Percentiles rank a stretch among this genome's conserved stretches.
phyloP scores from a whole-genome alignment of 768 basidiomycete species.

The Naganishia onofrii region DNA sequence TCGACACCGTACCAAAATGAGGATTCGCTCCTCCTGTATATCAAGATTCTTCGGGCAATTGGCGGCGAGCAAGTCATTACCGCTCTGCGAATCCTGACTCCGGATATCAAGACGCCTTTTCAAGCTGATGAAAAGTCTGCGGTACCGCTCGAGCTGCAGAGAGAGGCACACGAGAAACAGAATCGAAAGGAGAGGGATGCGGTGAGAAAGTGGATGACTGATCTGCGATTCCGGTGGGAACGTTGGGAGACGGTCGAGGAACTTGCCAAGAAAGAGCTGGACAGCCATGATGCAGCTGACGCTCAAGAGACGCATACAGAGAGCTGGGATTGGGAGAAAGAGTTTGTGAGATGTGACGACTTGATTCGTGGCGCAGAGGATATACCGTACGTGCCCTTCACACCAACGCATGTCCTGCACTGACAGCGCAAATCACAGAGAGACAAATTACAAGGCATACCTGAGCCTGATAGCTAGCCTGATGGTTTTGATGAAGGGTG shows the following conservation, averaged over 20 bases:
- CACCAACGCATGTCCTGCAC: neutral
- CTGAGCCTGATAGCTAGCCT: conserved; percentile 25
- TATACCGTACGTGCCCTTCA: conserved; percentile 24
- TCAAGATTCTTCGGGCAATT: conserved; percentile 21
- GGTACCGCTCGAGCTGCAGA: conserved; percentile 6
- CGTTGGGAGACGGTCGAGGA: conserved; percentile 31
- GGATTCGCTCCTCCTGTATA: conserved; percentile 25
- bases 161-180: neutral
- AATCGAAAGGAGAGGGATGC: conserved; percentile 13
- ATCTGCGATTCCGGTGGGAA: conserved; percentile 30
- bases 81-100: conserved; percentile 14
- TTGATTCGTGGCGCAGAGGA: conserved; percentile 31
- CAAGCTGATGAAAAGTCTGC: neutral
- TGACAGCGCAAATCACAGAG: conserved; percentile 5
- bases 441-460: conserved; percentile 34
- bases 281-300: neutral
- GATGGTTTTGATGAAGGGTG: conserved; percentile 17
- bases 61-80: neutral
- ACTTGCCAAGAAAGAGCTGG: conserved; percentile 3
- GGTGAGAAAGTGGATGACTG: conserved; percentile 23
- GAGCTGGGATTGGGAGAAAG: conserved; percentile 32
- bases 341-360: conserved; percentile 31
- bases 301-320: neutral
- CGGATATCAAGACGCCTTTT: conserved; percentile 14
- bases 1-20: conserved; percentile 6